Evolutionary conservation across 129 eudicot genomes (phyloP).

Genomic region (Cynara cardunculus): DNA sequence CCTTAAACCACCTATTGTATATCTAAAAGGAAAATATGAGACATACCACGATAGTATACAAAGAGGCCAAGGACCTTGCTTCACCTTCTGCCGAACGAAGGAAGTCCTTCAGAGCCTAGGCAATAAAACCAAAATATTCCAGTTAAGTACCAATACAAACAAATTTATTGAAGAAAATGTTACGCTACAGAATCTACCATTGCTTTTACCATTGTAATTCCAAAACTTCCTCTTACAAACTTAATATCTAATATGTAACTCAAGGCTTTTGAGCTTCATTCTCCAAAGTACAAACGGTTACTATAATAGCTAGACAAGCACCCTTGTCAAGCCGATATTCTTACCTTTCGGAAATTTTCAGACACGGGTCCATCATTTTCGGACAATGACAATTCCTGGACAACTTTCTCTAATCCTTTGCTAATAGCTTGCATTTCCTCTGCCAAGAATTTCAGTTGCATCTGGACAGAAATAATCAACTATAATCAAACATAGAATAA

Average conservation of each 20-base stretch:
- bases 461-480: conserved; percentile 34
- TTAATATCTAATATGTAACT: background rate
- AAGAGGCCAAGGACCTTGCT: conserved; percentile 77
- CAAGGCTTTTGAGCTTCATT: background rate
- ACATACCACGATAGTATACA: conserved; percentile 80
- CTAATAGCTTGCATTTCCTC: conserved; percentile 93
- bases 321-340: background rate
- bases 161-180: background rate
- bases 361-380: conserved; percentile 85
- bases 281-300: background rate
- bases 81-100: conserved; percentile 80
- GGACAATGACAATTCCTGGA: conserved; percentile 66
- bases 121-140: background rate
- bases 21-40: conserved; percentile 4
- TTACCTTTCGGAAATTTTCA: conserved; percentile 58
- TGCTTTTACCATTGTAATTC: background rate
- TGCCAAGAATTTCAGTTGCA: conserved; percentile 69
- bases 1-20: background rate
- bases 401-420: conserved; percentile 78
- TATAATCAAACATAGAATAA: conserved; percentile 4
- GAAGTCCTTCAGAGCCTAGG: conserved; percentile 79
- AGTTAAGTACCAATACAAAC: background rate
- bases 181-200: background rate
- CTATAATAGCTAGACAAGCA: background rate
- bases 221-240: background rate